Conservation (phyloP, 805 yeast species). For the Candida oleophila region DNA sequence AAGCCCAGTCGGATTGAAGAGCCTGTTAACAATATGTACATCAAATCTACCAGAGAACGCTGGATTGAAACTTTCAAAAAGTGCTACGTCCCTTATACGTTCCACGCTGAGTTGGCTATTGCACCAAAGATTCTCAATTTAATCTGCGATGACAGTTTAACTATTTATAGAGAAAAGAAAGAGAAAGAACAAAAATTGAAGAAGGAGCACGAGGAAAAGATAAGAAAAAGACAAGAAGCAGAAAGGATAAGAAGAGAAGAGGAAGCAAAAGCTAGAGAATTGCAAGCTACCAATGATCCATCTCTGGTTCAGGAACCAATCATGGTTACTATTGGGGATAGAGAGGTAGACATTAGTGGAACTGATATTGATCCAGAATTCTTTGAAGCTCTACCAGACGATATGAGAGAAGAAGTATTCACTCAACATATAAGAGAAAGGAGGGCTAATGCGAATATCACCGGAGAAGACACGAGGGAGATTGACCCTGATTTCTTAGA, state of each 20-base stretch:
- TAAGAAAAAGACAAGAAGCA: conserved; percentile 31
- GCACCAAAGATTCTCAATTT: conserved; percentile 37
- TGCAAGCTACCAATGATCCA: conserved; percentile 16
- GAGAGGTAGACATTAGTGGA: conserved; percentile 81
- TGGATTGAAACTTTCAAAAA: conserved; percentile 62
- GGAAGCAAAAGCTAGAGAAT: conserved; percentile 17
- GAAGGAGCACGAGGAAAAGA: conserved; percentile 28
- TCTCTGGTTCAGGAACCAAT: conserved; percentile 45
- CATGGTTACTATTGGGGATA: conserved; percentile 70
- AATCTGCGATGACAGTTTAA: conserved; percentile 50
- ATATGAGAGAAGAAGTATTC: conserved; percentile 88
- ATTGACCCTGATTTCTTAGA: conserved; percentile 78
- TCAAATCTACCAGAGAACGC: conserved; percentile 57
- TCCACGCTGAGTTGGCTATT: conserved; percentile 17
- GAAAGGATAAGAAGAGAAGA: conserved; percentile 21
- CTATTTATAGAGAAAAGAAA: conserved; percentile 26
- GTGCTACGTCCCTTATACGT: conserved; percentile 36
- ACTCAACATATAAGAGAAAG: conserved; percentile 80
- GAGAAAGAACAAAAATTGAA: conserved; percentile 25
- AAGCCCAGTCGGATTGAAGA: conserved; percentile 11
- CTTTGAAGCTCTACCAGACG: conserved; percentile 85
- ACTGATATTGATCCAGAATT: conserved; percentile 92
- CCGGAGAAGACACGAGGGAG: conserved; percentile 53
- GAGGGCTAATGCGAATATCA: conserved; percentile 52
- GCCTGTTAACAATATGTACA: conserved; percentile 22